These are phyloP conservation scores for Rhizoclosmatium sp. DNA, from an alignment of 192 early-diverging fungal genomes.

Conservation along the genomic window DNA sequence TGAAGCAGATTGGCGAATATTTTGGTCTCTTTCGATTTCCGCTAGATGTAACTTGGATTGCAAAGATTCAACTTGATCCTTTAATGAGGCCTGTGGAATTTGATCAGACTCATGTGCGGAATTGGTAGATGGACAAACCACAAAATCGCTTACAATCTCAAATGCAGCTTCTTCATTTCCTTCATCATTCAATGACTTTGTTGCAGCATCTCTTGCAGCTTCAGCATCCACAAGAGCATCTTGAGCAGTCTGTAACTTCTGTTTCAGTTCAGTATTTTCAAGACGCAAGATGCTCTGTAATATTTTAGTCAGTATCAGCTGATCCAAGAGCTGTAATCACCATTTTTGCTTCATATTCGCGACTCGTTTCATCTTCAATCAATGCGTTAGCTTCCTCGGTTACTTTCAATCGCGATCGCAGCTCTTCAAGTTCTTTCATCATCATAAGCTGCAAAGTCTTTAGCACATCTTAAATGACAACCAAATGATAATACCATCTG, in stretches of 20 bases:
- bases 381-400: slow-evolving; percentile 14
- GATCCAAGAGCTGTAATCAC: slow-evolving; percentile 41
- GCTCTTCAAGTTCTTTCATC: slow-evolving; percentile 14
- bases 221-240: no score
- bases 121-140: no score
- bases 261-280: background rate
- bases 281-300: background rate
- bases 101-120: background rate
- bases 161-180: no score
- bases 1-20: no score
- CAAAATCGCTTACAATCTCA: no score
- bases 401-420: slow-evolving; percentile 1
- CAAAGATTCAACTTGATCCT: background rate
- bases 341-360: slow-evolving; percentile 10
- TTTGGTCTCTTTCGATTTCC: no score
- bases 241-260: background rate
- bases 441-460: background rate
- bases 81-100: background rate
- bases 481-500: background rate
- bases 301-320: background rate
- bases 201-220: no score
- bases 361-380: slow-evolving; percentile 5
- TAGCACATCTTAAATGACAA: background rate
- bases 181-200: no score
- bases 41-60: no score